These are phyloP conservation scores for Bertia moriformis DNA, from an alignment of 2,329 filamentous ascomycete genomes.

Conservation along the genomic window DNA sequence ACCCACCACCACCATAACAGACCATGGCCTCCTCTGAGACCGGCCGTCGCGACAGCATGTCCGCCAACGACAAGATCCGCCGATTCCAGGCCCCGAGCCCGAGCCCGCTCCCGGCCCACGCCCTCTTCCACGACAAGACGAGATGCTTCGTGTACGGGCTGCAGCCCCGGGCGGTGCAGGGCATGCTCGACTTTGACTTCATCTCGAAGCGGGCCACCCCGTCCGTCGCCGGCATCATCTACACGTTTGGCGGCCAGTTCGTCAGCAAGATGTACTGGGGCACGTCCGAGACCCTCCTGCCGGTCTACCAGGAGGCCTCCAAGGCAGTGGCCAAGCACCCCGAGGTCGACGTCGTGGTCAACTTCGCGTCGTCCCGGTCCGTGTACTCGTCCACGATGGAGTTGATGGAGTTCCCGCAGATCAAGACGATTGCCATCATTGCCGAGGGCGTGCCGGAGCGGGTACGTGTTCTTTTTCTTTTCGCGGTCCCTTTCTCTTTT, in stretches of 20 bases:
- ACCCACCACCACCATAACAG: conserved; percentile 43
- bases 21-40: conserved; percentile 31
- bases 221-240: conserved; percentile 97
- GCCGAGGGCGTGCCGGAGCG: conserved; percentile 97
- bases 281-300: conserved; percentile 94
- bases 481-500: background rate
- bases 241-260: conserved; percentile 99
- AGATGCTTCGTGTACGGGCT: conserved; percentile 99
- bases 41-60: conserved; percentile 33
- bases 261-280: conserved; percentile 99
- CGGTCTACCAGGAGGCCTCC: conserved; percentile 86
- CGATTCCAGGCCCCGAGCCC: conserved; percentile 88
- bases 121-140: conserved; percentile 98
- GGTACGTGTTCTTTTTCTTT: conserved; percentile 33
- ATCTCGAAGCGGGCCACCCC: conserved; percentile 98
- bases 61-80: conserved; percentile 97
- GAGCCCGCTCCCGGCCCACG: conserved; percentile 75
- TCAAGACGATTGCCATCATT: conserved; percentile 98
- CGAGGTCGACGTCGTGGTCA: conserved; percentile 95
- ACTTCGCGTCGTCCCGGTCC: conserved; percentile 97
- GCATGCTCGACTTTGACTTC: conserved; percentile 99
- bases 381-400: conserved; percentile 98
- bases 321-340: conserved; percentile 94
- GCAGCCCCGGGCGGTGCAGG: conserved; percentile 82
- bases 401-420: conserved; percentile 90